phyloP scores from a whole-genome alignment of 2,329 filamentous ascomycete species.

The Neofusicoccum cordaticola region DNA sequence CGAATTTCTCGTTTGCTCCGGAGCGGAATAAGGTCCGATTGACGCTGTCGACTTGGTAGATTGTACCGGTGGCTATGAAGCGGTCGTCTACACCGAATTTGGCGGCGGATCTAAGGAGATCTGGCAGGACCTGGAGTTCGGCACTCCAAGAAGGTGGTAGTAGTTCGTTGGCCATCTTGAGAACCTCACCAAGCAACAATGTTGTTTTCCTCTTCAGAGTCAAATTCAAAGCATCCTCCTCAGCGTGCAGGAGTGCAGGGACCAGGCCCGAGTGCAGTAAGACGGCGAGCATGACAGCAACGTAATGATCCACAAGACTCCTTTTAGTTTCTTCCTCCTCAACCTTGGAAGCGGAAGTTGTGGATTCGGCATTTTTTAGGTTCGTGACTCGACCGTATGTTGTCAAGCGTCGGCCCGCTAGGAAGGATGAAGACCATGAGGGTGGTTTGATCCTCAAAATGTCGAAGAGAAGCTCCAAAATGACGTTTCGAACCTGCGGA shows the following conservation, averaged over 20 bases:
- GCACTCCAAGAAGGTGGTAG: constrained; percentile 80
- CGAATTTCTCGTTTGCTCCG: constrained; percentile 43
- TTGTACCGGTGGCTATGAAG: constrained; percentile 80
- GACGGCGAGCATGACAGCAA: constrained; percentile 79
- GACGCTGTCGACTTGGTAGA: constrained; percentile 97
- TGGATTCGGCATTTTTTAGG: constrained; percentile 61
- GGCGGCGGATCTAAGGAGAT: constrained; percentile 74
- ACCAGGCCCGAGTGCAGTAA: constrained; percentile 76
- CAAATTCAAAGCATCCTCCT: constrained; percentile 65
- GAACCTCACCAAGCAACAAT: constrained; percentile 81
- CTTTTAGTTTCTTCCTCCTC: constrained; percentile 61
- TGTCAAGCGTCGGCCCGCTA: constrained; percentile 86
- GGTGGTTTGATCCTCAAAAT: constrained; percentile 86
- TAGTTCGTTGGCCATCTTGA: constrained; percentile 84
- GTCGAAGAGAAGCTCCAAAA: constrained; percentile 84
- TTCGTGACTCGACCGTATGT: constrained; percentile 95
- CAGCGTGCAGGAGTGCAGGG: constrained; percentile 55
- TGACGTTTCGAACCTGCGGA: constrained; percentile 63
- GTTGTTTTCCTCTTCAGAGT: constrained; percentile 84
- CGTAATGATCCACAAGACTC: constrained; percentile 92
- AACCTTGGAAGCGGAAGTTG: constrained; percentile 57
- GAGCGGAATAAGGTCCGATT: constrained; percentile 88
- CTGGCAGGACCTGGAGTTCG: constrained; percentile 81
- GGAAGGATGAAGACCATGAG: constrained; percentile 91
- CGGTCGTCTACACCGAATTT: constrained; percentile 69